These are phyloP conservation scores for Ilyonectria sp. DNA, from an alignment of 2,329 filamentous ascomycete species.

Conservation along the genomic window DNA sequence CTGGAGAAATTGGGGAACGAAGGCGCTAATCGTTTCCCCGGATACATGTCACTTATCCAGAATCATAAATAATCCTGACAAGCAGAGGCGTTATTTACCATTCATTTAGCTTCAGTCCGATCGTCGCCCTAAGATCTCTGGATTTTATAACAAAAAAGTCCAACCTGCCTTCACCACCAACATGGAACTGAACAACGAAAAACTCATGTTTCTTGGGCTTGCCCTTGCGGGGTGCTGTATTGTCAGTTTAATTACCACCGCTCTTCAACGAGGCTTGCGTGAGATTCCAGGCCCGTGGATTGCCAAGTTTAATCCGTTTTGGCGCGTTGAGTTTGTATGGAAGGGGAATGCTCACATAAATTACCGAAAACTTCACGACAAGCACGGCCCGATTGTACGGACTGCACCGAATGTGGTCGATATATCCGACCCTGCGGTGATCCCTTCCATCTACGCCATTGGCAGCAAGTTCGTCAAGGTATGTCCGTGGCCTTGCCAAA, in stretches of 20 bases:
- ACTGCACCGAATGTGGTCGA: conserved; percentile 38
- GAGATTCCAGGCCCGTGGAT: not conserved
- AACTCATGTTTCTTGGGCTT: not conserved
- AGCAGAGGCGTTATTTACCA: too few species aligned
- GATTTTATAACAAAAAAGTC: too few species aligned
- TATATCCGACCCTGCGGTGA: conserved; percentile 27
- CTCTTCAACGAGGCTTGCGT: not conserved
- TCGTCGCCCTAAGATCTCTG: too few species aligned
- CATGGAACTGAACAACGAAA: not conserved
- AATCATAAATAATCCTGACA: too few species aligned
- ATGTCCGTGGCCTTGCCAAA: not conserved
- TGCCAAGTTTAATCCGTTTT: not conserved
- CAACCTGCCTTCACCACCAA: too few species aligned
- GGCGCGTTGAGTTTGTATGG: not conserved
- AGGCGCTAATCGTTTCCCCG: too few species aligned
- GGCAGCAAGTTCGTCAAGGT: not conserved
- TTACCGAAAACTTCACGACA: conserved; percentile 12
- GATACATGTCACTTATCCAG: too few species aligned
- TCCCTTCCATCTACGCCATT: not conserved
- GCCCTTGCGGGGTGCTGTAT: not conserved
- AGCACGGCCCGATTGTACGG: conserved; percentile 37
- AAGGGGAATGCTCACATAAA: not conserved
- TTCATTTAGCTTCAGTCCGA: too few species aligned
- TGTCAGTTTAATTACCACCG: not conserved
- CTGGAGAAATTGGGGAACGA: too few species aligned